Evolutionary conservation across 108 stramenopile species (phyloP).

Genomic region (Epithemia pelagica): DNA sequence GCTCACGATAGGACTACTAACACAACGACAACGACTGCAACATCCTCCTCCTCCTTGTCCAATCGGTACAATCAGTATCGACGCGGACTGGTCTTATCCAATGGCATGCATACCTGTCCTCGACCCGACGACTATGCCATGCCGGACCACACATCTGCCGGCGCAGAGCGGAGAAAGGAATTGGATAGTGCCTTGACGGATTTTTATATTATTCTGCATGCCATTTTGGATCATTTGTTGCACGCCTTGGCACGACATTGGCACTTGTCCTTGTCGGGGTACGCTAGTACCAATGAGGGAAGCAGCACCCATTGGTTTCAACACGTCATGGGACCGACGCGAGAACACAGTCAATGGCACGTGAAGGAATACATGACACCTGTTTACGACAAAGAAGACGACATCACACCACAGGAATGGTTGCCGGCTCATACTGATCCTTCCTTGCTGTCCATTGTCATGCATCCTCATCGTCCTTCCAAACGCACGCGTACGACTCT

Average conservation of each 20-base stretch:
- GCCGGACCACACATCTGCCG: neutral
- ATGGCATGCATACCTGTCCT: conserved; percentile 23
- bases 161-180: neutral
- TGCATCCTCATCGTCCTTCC: conserved; percentile 53
- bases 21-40: conserved; percentile 26
- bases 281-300: too few species aligned
- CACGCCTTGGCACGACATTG: conserved; percentile 46
- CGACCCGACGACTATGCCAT: neutral
- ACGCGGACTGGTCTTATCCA: conserved; percentile 75
- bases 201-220: conserved; percentile 38
- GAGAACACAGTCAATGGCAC: conserved; percentile 71
- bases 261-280: conserved; percentile 28
- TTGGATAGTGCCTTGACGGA: neutral
- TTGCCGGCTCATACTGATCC: conserved; percentile 83
- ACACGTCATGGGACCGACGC: conserved; percentile 47
- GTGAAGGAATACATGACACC: conserved; percentile 51
- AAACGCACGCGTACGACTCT: too few species aligned
- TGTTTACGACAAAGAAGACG: conserved; percentile 4
- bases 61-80: conserved; percentile 63
- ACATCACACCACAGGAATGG: conserved; percentile 22
- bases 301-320: conserved; percentile 38
- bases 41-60: neutral
- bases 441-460: conserved; percentile 68
- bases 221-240: conserved; percentile 41
- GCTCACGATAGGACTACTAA: too few species aligned